phyloP scores from a whole-genome alignment of 2,329 filamentous ascomycete species.

The Cladosporium sp. region DNA sequence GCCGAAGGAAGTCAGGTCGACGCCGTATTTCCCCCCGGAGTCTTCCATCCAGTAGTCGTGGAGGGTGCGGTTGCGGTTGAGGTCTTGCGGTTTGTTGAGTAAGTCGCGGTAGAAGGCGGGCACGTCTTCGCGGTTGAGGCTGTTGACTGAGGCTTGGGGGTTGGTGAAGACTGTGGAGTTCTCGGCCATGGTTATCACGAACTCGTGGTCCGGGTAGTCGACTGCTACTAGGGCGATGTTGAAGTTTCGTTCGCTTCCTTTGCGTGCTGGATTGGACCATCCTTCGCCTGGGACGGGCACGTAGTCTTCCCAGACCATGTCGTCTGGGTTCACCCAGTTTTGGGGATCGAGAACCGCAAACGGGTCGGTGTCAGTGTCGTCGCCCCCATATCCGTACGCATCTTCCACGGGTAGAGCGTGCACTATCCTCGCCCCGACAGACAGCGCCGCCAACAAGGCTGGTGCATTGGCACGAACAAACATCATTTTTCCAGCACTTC shows the following conservation, averaged over 20 bases:
- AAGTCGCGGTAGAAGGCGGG: conserved; percentile 49
- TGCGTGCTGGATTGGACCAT: conserved; percentile 44
- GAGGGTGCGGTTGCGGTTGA: conserved; percentile 50
- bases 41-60: conserved; percentile 58
- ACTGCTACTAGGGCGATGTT: conserved; percentile 52
- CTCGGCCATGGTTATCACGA: conserved; percentile 44
- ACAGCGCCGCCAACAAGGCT: neutral
- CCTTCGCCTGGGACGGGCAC: conserved; percentile 43
- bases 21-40: conserved; percentile 49
- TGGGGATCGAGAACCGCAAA: conserved; percentile 50
- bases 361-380: conserved; percentile 36
- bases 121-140: conserved; percentile 42
- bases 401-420: conserved; percentile 5
- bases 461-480: neutral
- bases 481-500: no score
- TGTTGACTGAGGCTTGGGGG: conserved; percentile 41
- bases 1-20: conserved; percentile 50
- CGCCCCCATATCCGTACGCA: neutral
- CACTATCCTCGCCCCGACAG: conserved; percentile 1
- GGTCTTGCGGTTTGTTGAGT: conserved; percentile 45
- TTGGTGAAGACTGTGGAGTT: conserved; percentile 49
- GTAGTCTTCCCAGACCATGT: conserved; percentile 52
- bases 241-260: conserved; percentile 48
- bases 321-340: conserved; percentile 50
- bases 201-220: conserved; percentile 48